phyloP scores from a whole-genome alignment of 805 yeast species.

The Metschnikowia noctiluminum region DNA sequence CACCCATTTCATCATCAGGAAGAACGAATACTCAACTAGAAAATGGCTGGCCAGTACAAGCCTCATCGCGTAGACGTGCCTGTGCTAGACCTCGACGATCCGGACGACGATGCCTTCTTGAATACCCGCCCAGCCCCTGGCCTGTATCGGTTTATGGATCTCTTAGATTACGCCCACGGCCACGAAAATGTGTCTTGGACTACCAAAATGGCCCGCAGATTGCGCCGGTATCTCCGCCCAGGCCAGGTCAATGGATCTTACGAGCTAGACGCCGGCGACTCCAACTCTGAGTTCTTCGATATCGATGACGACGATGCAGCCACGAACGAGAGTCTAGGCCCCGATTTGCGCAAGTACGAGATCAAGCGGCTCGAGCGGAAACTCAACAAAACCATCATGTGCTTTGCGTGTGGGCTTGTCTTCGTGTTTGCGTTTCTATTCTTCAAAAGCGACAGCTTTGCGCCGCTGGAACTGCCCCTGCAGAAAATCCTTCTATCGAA shows the following conservation, averaged over 20 bases:
- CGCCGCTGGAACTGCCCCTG: not conserved
- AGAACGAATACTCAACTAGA: not conserved
- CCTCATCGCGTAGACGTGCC: constrained; percentile 51
- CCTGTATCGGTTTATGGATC: constrained; percentile 17
- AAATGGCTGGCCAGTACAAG: constrained; percentile 3
- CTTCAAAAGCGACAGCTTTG: not conserved
- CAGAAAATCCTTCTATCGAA: constrained; percentile 39
- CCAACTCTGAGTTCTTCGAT: constrained; percentile 5
- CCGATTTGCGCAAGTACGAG: constrained; percentile 22
- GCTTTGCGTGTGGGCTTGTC: constrained; percentile 13
- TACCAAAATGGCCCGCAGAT: not conserved
- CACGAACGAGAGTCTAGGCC: not conserved
- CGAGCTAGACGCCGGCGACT: constrained; percentile 6
- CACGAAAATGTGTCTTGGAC: not conserved
- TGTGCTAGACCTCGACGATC: constrained; percentile 50
- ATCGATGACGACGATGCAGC: constrained; percentile 3
- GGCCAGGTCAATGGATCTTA: not conserved
- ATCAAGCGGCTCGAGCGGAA: constrained; percentile 24
- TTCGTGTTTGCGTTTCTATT: constrained; percentile 12
- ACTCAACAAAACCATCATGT: constrained; percentile 17
- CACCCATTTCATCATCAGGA: too few relatives aligned
- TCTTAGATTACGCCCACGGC: not conserved
- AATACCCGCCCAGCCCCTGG: constrained; percentile 4
- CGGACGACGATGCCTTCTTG: constrained; percentile 33
- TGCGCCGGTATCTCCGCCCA: not conserved